Base-by-base conservation (phyloP, 1,284 basidiomycete genomes). In the Phellopilus nigrolimitatus region DNA sequence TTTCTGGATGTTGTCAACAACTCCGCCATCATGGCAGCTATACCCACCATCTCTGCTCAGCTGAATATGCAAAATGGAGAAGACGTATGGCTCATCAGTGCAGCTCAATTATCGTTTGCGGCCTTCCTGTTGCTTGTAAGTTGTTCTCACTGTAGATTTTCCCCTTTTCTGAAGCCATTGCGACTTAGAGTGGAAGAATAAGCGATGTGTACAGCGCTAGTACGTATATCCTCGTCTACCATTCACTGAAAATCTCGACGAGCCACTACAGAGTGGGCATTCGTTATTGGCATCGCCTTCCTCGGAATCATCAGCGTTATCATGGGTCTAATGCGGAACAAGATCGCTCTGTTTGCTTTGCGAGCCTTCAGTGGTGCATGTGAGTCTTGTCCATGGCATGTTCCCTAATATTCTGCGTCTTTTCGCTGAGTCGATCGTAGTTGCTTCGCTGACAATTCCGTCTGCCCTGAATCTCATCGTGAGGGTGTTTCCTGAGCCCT, bases 1-100 rank as follows among this genome's bases (percentile, higher is more conserved):
- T 75, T 73, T 60, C 61, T 79, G 56, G 74, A 72, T 30, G 60
- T 74, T 7, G 71, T 76, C 68, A 73, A 72, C 62, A 77, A 72
- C 58, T 71, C 74, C 2, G 68, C 71, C 27, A 10, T 47, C 19
- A 59, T 66, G 38, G 50, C 60, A 8, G 62, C 61, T 3, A 59
- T 64, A 17, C 62, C 65, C 8, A 47, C 54, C 34, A 55, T 68
- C 40, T 53, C 57, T n/a, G 25, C 13, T 15, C 53, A 59, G 15
- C 56, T 69, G 37, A 34, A 56, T 39, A 64, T 68, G 40, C 50
- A 56, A 34, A 50, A 58, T 24, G 61, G 58, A 38, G 59, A 67
- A 39, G 59, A 54, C 13, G 56, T 60, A 30, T 73, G 71, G 71
- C 52, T 71, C n/a, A 56, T 72, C 31, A n/a, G n/a, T n/a, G n/a